Percentiles rank a stretch among this genome's conserved stretches.
Conservation (phyloP, 2,329 filamentous ascomycete species). For the Conoideocrella luteorostrata region DNA sequence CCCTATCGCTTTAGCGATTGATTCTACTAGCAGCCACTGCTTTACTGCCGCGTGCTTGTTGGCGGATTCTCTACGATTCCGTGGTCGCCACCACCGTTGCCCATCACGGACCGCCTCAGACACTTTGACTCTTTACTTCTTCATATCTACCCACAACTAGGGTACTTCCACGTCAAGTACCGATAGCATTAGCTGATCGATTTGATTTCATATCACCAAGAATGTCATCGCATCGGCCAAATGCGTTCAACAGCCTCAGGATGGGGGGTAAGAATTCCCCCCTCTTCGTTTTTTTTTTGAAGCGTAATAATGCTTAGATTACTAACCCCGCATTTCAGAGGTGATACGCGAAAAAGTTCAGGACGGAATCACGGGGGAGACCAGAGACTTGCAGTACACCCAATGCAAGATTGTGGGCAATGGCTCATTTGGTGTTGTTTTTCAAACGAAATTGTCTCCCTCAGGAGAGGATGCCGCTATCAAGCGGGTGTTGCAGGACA, state of each 20-base stretch:
- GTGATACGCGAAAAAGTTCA: conserved; percentile 98
- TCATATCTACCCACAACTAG: conserved; percentile 18
- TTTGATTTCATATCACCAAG: conserved; percentile 20
- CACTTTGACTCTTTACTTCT: conserved; percentile 21
- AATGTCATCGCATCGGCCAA: conserved; percentile 89
- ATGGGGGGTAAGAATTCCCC: conserved; percentile 78
- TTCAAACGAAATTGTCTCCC: conserved; percentile 98
- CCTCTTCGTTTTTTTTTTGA: conserved; percentile 7
- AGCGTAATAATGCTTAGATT: conserved; percentile 10
- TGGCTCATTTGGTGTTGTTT: conserved; percentile 96
- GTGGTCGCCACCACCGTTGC: conserved; percentile 18
- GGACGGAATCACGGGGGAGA: conserved; percentile 94
- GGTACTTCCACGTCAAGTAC: conserved; percentile 16
- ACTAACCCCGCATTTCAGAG: conserved; percentile 51
- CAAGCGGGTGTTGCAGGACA: conserved; percentile 97
- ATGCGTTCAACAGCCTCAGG: conserved; percentile 79
- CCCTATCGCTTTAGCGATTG: conserved; percentile 1
- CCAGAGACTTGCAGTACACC: conserved; percentile 93
- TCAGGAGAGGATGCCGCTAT: conserved; percentile 97
- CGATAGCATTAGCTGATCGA: conserved; percentile 21
- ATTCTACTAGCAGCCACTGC: not conserved
- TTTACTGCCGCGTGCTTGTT: not conserved
- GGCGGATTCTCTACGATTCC: not conserved
- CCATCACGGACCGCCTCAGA: conserved; percentile 30
- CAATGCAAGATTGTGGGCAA: conserved; percentile 99